Conservation (phyloP, 83 land plant species). For the Diphasiastrum complanatum region DNA sequence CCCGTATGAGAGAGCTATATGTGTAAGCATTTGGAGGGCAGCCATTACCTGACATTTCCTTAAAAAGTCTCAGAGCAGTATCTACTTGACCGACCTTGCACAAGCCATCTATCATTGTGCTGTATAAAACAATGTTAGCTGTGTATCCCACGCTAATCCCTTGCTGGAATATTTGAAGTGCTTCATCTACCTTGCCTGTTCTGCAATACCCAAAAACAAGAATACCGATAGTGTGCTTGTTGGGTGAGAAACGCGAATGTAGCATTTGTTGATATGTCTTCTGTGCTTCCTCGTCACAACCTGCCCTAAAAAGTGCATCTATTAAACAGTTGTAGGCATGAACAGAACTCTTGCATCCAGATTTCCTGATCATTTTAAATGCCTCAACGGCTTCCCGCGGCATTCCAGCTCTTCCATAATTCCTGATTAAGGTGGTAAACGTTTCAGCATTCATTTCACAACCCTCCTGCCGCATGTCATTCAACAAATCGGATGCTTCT, state of each 20-base stretch:
- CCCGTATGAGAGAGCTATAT: constrained; percentile 51
- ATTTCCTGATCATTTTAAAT: background rate
- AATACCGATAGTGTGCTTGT: constrained; percentile 45
- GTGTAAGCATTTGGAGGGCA: constrained; percentile 45
- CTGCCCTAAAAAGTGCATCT: background rate
- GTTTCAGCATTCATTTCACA: constrained; percentile 4
- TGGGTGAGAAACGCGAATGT: too few relatives aligned
- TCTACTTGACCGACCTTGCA: constrained; percentile 60
- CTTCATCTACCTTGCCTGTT: constrained; percentile 20
- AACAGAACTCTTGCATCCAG: background rate
- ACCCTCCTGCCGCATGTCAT: background rate
- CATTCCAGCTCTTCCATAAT: constrained; percentile 4
- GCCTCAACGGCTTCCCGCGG: background rate
- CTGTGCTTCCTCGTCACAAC: background rate
- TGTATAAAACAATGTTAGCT: constrained; percentile 57
- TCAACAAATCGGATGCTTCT: background rate
- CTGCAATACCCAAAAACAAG: constrained; percentile 54
- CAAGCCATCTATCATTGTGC: constrained; percentile 46
- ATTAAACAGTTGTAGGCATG: background rate
- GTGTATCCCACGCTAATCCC: constrained; percentile 26
- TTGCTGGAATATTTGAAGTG: constrained; percentile 20
- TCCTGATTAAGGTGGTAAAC: constrained; percentile 7
- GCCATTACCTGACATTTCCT: constrained; percentile 52
- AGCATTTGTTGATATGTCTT: background rate
- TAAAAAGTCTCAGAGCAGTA: constrained; percentile 50